A percentile compares a stretch with the other conserved stretches of the same genome.
These are phyloP conservation scores for Aspergillus ustus DNA, from an alignment of 2,329 filamentous ascomycete species.

Conservation along the genomic window DNA sequence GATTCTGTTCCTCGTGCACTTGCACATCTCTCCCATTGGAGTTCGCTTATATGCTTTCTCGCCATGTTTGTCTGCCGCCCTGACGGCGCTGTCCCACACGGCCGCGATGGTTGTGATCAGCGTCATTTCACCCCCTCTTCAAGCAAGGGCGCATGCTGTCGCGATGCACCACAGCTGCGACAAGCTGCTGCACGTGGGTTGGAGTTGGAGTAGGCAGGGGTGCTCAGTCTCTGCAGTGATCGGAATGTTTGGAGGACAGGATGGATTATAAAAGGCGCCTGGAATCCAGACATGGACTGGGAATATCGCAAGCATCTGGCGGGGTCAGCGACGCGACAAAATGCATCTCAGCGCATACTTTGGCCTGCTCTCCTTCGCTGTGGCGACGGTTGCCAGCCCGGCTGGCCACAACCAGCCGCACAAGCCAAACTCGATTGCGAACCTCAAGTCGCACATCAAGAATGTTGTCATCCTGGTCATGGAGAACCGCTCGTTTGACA, in stretches of 20 bases:
- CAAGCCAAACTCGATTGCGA: slow-evolving; percentile 23
- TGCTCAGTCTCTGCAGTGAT: neutral
- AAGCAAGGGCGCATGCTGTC: neutral
- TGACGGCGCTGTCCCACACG: neutral
- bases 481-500: slow-evolving; percentile 54
- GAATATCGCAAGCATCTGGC: neutral
- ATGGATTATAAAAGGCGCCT: slow-evolving; percentile 7
- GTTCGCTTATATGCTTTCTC: neutral
- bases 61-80: neutral
- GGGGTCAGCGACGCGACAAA: neutral
- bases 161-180: slow-evolving; percentile 6
- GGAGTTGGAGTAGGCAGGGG: slow-evolving; percentile 2
- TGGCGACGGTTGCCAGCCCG: slow-evolving; percentile 20
- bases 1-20: slow-evolving; percentile 11
- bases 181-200: slow-evolving; percentile 12
- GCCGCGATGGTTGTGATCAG: slow-evolving; percentile 1
- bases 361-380: slow-evolving; percentile 32
- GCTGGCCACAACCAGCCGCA: slow-evolving; percentile 13
- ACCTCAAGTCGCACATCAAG: slow-evolving; percentile 42
- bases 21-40: slow-evolving; percentile 16
- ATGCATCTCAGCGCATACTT: slow-evolving; percentile 31
- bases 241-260: neutral
- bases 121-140: neutral
- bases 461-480: slow-evolving; percentile 44
- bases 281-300: neutral